phyloP scores from a whole-genome alignment of 257 asterid genomes.

The Sherardia arvensis region DNA sequence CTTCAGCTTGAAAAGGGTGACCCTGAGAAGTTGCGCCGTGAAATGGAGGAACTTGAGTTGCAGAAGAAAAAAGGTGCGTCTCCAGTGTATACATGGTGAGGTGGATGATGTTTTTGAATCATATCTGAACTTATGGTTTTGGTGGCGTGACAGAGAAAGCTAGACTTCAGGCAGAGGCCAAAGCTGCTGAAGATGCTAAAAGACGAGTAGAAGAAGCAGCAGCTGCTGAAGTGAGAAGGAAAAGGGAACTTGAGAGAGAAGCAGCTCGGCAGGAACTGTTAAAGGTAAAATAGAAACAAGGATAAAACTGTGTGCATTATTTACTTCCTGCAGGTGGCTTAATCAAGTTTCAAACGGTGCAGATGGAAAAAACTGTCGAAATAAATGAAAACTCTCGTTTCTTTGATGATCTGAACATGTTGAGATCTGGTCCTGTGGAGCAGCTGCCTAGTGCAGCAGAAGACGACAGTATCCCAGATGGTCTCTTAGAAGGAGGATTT shows the following conservation, averaged over 20 bases:
- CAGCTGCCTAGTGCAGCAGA: conserved; percentile 52
- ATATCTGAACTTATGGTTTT: background rate
- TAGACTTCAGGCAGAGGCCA: conserved; percentile 80
- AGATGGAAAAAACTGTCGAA: conserved; percentile 89
- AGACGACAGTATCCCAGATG: conserved; percentile 54
- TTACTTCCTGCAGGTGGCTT: background rate
- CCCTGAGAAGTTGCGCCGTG: conserved; percentile 73
- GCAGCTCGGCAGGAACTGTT: conserved; percentile 79
- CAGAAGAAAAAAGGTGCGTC: conserved; percentile 52
- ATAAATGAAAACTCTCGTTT: conserved; percentile 59
- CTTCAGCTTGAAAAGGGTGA: conserved; percentile 58
- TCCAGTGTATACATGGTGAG: background rate
- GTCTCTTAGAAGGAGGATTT: conserved; percentile 52
- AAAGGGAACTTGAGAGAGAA: conserved; percentile 70
- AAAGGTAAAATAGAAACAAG: conserved; percentile 34
- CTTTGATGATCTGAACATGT: conserved; percentile 71
- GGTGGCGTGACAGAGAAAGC: conserved; percentile 57
- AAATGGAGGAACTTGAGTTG: conserved; percentile 77
- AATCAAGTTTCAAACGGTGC: background rate
- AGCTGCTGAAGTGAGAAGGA: conserved; percentile 57
- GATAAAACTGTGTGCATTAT: background rate
- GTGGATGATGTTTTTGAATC: background rate
- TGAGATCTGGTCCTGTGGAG: conserved; percentile 41
- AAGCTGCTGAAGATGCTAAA: conserved; percentile 89
- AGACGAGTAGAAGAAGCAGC: conserved; percentile 74